These are phyloP conservation scores for Fraxinus baroniana DNA, from an alignment of 305 asterid genomes.

Conservation along the genomic window DNA sequence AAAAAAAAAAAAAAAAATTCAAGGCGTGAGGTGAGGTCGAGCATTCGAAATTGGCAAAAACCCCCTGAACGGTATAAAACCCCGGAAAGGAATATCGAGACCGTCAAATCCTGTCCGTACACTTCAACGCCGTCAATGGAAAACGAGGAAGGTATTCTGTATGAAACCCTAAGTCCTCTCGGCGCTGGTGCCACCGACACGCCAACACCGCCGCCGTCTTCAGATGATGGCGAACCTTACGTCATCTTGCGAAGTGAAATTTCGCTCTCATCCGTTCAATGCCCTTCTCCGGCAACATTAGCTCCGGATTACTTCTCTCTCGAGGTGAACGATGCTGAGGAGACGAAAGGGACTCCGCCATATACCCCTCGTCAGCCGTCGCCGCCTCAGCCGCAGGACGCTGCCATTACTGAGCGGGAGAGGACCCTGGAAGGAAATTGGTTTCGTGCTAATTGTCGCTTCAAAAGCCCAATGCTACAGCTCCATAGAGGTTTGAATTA, in stretches of 20 bases:
- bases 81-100: not conserved
- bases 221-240: slow-evolving; percentile 44
- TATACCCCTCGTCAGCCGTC: slow-evolving; percentile 27
- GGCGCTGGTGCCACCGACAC: slow-evolving; percentile 23
- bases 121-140: not conserved
- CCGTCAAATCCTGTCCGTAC: not conserved
- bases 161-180: slow-evolving; percentile 69
- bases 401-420: slow-evolving; percentile 35
- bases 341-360: slow-evolving; percentile 6
- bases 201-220: slow-evolving; percentile 25
- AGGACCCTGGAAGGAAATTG: slow-evolving; percentile 74
- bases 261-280: slow-evolving; percentile 35
- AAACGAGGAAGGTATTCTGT: slow-evolving; percentile 39
- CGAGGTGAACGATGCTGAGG: slow-evolving; percentile 46
- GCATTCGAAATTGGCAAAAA: not conserved
- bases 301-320: slow-evolving; percentile 81
- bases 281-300: slow-evolving; percentile 48
- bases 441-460: slow-evolving; percentile 66
- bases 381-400: slow-evolving; percentile 14
- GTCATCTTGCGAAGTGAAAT: slow-evolving; percentile 62
- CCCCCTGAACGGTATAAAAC: not conserved
- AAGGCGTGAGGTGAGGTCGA: not conserved
- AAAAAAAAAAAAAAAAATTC: no score
- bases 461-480: slow-evolving; percentile 82
- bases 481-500: slow-evolving; percentile 68